A percentile compares a stretch with the other conserved stretches of the same genome.
phyloP scores from a whole-genome alignment of 331 rosid species.

The Malus hybrid region DNA sequence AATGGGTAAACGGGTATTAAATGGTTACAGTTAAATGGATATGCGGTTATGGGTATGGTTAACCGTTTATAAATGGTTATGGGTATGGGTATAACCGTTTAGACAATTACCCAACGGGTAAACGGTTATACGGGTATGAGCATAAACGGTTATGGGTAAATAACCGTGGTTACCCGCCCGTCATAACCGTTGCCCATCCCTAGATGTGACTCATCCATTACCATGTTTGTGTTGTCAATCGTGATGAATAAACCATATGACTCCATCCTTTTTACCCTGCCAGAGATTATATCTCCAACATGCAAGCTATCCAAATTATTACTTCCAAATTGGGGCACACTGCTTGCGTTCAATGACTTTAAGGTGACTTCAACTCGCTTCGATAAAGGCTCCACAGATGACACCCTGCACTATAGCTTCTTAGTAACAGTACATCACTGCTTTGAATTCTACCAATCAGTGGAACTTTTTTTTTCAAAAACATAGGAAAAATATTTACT shows the following conservation, averaged over 20 bases:
- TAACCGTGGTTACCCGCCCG: no score
- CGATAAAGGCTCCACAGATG: constrained; percentile 74
- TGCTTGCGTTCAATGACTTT: constrained; percentile 39
- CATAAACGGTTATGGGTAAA: no score
- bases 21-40: no score
- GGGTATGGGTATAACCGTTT: no score
- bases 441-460: constrained; percentile 1
- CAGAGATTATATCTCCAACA: constrained; percentile 64
- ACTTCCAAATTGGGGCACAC: constrained; percentile 28
- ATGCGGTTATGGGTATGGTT: no score
- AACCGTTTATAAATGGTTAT: no score
- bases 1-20: no score
- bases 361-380: constrained; percentile 82
- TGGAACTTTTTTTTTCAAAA: not conserved
- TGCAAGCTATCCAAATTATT: constrained; percentile 48
- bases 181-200: no score
- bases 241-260: constrained; percentile 76
- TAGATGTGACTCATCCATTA: constrained; percentile 11
- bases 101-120: no score
- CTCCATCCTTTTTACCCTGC: constrained; percentile 78
- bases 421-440: constrained; percentile 19
- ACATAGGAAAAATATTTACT: not conserved
- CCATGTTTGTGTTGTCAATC: constrained; percentile 63
- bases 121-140: no score
- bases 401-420: constrained; percentile 49